Conservation (phyloP, 31 red algal species). For the Odonthalia washingtoniensis region DNA sequence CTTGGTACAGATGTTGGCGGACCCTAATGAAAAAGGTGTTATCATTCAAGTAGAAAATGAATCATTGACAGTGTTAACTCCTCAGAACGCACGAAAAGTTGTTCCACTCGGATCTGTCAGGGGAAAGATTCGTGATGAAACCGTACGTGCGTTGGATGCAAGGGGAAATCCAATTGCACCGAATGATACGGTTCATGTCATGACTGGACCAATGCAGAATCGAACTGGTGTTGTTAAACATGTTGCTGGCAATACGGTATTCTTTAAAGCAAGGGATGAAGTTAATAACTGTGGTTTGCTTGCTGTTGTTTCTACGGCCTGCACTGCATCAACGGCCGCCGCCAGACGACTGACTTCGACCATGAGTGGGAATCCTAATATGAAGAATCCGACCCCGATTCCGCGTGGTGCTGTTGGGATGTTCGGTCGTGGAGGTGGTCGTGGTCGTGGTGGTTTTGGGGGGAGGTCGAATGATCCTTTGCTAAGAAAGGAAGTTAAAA, state of each 20-base stretch:
- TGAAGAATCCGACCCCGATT: slow-evolving; percentile 30
- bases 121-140: slow-evolving; percentile 60
- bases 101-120: slow-evolving; percentile 72
- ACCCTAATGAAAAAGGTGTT: slow-evolving; percentile 75
- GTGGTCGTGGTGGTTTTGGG: slow-evolving; percentile 32
- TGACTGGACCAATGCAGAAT: slow-evolving; percentile 72
- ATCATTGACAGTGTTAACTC: slow-evolving; percentile 69
- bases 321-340: slow-evolving; percentile 62
- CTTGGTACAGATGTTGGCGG: slow-evolving; percentile 77
- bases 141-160: slow-evolving; percentile 72
- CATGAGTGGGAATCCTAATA: slow-evolving; percentile 6
- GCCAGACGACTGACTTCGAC: slow-evolving; percentile 54
- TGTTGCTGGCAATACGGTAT: slow-evolving; percentile 73
- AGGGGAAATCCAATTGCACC: slow-evolving; percentile 75
- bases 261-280: slow-evolving; percentile 88
- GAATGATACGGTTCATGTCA: slow-evolving; percentile 81
- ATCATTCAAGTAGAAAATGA: slow-evolving; percentile 84
- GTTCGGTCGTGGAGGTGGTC: slow-evolving; percentile 45
- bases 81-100: slow-evolving; percentile 50
- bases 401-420: slow-evolving; percentile 48
- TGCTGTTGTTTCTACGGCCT: slow-evolving; percentile 60
- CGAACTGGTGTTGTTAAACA: slow-evolving; percentile 84
- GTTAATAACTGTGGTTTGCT: slow-evolving; percentile 85
- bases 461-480: slow-evolving; percentile 55
- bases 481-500: slow-evolving; percentile 71